Percentiles rank a stretch among this genome's conserved stretches.
phyloP scores from a whole-genome alignment of 148 eudicot genomes.

The Camellia sinensis region DNA sequence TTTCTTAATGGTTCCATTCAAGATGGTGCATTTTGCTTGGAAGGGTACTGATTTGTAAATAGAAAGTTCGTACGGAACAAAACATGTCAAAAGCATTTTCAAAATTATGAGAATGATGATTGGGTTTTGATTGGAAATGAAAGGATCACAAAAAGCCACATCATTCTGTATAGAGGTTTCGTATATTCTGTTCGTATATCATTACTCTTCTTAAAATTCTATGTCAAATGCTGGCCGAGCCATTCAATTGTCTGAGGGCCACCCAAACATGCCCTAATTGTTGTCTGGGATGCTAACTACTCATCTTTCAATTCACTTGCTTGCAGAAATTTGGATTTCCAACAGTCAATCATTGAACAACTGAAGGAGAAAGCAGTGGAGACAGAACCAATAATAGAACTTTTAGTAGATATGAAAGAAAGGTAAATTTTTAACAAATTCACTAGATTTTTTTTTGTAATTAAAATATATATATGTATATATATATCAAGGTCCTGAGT shows the following conservation, averaged over 20 bases:
- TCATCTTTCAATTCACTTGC: not conserved
- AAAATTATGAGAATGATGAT: too few relatives aligned
- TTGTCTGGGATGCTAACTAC: not conserved
- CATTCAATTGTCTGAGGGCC: not conserved
- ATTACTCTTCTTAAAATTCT: not conserved
- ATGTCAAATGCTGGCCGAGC: not conserved
- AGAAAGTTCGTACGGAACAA: too few relatives aligned
- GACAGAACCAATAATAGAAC: too few relatives aligned
- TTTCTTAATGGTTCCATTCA: not conserved
- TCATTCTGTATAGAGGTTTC: too few relatives aligned
- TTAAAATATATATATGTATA: slow-evolving; percentile 18
- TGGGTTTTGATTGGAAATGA: too few relatives aligned
- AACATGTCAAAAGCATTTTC: too few relatives aligned
- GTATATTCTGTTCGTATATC: too few relatives aligned
- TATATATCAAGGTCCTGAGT: slow-evolving; percentile 72
- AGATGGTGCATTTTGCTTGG: not conserved
- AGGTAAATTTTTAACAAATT: slow-evolving; percentile 43
- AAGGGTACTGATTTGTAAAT: too few relatives aligned
- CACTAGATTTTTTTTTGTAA: not conserved
- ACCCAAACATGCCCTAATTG: not conserved
- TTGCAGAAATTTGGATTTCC: slow-evolving; percentile 78
- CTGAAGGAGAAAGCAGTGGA: slow-evolving; percentile 57
- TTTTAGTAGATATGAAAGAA: slow-evolving; percentile 55
- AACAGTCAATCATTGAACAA: slow-evolving; percentile 60
- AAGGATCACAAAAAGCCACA: too few relatives aligned